Evolutionary conservation across 768 basidiomycete species (phyloP), one percentile per base, ranked within the genome.

Genomic region (Suillus variegatus): DNA sequence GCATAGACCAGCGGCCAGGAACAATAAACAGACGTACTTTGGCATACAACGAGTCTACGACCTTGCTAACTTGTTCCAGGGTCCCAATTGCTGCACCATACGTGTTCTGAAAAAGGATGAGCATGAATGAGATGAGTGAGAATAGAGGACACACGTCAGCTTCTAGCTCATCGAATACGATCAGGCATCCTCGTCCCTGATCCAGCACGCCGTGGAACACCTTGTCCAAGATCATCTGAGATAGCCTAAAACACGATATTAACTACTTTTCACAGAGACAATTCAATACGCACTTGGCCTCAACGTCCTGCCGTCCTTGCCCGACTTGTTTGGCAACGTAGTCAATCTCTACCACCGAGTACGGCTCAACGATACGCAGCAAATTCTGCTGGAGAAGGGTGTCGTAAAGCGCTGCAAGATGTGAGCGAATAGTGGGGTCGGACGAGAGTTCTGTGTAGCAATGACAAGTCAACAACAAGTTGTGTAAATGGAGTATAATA

Each of bases 191-290:
- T 3, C 93, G 86, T 35, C 94, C 95, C 75, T 99, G 97, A 75
- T 99, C 97, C n/a, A 99, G 83, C 1, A 99, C 95, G 6, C 97
- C 97, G 67, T 94, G 86, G 68, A 99, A 86, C 2, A 96, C 88
- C 70, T 96, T 96, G 79, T 98, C 97, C 44, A 98, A 81, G 67
- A 99, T 99, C 97, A 99, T 99, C 75, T 99, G 97, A 38, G 93
- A 95, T 35, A 99, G 80, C 75, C 96, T 97, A 70, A 6, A 40
- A 22, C 6, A 63, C 36, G 28, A 54, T 1, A 52, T 74, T 55
- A 71, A 35, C 28, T 36, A 64, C 60, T 13, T n/a, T 36, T 35
- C 40, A 6, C n/a, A 13, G 18, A 10, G 1, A 1, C 14, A 28
- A 16, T 1, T 20, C 18, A 58, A 28, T 22, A 80, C 90, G 68